Base-by-base conservation (phyloP, 306 rosid species). In the Astragalus membranaceus region DNA sequence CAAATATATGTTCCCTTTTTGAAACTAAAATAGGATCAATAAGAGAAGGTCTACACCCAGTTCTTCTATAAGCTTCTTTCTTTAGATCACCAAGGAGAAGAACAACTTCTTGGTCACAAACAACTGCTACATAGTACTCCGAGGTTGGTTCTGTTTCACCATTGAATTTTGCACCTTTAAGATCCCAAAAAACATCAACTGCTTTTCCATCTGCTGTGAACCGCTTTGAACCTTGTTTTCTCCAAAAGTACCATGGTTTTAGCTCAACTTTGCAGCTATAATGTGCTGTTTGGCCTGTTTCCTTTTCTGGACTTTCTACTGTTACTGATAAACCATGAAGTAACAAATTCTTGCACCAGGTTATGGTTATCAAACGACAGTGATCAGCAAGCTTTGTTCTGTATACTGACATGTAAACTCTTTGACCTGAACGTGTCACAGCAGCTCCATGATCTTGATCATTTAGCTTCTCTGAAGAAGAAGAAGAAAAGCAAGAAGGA, bases 181-280 rank as follows among this genome's bases (percentile, higher is more conserved):
- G 88, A 82, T 93, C 97, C 98, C 98, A 93, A 51, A 82, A 89
- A 10, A 93, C 75, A 42, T 82, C 83, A 6, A 93, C 88, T 9
- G 75, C 37, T 65, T 67, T 83, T 0, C 90, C 92, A 36, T 93
- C 96, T 2, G 90, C 81, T 7, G 41, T 62, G 72, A 93, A 85
- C 2, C 86, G 82, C 78, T 88, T 93, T 10, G 95, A 85, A 15
- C 98, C 98, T 66, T 87, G 89, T 74, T 88, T 93, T 64, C 91
- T 88, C 97, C 97, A 90, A 59, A 93, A 93, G 77, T 87, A 84
- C 98, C 98, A 93, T 23, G 98, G 96, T 20, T 93, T 93, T 33
- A 93, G 87, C 89, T 93, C 94, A 17, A 93, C 81, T 80, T 90
- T 93, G 82, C 96, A 90, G 61, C 74, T 73, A n/a, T 73, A 56